phyloP scores from a whole-genome alignment of 225 moss, liverwort and hornwort genomes.

The Physcomitrellopsis africana region DNA sequence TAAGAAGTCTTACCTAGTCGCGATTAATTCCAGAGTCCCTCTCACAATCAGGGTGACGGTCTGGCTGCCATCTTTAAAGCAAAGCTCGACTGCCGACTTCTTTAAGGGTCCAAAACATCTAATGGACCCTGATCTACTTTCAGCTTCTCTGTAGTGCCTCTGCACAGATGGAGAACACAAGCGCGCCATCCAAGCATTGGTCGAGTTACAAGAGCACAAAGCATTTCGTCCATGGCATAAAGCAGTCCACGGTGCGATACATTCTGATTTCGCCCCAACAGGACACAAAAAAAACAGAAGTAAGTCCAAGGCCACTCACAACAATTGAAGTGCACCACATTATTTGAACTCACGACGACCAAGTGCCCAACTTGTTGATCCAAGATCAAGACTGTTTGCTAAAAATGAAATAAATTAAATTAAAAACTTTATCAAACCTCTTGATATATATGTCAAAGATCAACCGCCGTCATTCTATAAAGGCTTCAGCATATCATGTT shows the following conservation, averaged over 20 bases:
- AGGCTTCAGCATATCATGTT: too few species aligned
- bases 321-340: not conserved
- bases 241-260: slow-evolving; percentile 1
- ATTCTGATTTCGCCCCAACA: slow-evolving; percentile 25
- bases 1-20: slow-evolving; percentile 16
- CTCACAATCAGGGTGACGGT: not conserved
- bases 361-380: not conserved
- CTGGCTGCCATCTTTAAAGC: not conserved
- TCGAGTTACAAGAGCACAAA: not conserved
- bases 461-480: too few species aligned
- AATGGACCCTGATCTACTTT: slow-evolving; percentile 17
- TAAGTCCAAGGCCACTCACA: not conserved
- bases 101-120: slow-evolving; percentile 26
- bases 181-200: slow-evolving; percentile 14
- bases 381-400: not conserved
- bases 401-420: too few species aligned
- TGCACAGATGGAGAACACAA: slow-evolving; percentile 12
- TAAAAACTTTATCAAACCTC: too few species aligned
- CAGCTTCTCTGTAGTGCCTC: not conserved
- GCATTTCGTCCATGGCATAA: slow-evolving; percentile 11
- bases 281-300: not conserved
- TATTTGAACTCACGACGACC: not conserved
- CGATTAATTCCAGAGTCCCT: slow-evolving; percentile 9
- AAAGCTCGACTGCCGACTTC: not conserved
- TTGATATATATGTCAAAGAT: too few species aligned